Evolutionary conservation across 2,329 filamentous ascomycete genomes (phyloP).

Genomic region (Penicillium sp.): DNA sequence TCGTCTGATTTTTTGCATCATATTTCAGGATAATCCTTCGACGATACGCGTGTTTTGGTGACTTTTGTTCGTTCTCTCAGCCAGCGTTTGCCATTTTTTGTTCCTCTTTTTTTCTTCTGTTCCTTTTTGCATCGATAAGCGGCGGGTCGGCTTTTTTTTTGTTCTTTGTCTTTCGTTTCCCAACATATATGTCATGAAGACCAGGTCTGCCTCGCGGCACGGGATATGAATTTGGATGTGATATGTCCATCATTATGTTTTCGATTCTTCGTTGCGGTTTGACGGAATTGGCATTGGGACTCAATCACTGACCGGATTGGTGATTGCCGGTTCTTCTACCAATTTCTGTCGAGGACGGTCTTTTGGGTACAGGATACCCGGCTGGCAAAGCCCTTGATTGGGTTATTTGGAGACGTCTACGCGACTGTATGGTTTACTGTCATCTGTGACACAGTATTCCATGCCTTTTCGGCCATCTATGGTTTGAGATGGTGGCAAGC

Average conservation of each 20-base stretch:
- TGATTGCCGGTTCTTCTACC: conserved; percentile 11
- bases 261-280: conserved; percentile 31
- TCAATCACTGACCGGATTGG: conserved; percentile 21
- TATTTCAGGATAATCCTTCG: conserved; percentile 24
- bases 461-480: conserved; percentile 18
- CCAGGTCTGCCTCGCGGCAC: conserved; percentile 50
- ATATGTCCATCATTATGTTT: conserved; percentile 33
- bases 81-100: conserved; percentile 50
- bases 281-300: background rate
- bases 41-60: conserved; percentile 40
- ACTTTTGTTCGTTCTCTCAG: conserved; percentile 44
- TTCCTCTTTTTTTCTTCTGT: conserved; percentile 23
- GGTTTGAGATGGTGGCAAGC: conserved; percentile 7
- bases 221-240: conserved; percentile 46
- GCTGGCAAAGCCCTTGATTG: conserved; percentile 28
- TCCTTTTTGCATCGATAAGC: conserved; percentile 44
- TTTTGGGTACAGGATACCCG: conserved; percentile 41
- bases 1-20: conserved; percentile 36
- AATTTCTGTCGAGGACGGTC: conserved; percentile 33
- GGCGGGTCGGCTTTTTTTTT: conserved; percentile 50
- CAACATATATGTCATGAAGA: conserved; percentile 49
- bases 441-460: conserved; percentile 37
- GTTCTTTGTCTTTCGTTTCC: conserved; percentile 36
- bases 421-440: conserved; percentile 19
- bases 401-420: conserved; percentile 19